These are phyloP conservation scores for Crithidia mellificae DNA, from an alignment of 208 protist genomes.

Conservation along the genomic window DNA sequence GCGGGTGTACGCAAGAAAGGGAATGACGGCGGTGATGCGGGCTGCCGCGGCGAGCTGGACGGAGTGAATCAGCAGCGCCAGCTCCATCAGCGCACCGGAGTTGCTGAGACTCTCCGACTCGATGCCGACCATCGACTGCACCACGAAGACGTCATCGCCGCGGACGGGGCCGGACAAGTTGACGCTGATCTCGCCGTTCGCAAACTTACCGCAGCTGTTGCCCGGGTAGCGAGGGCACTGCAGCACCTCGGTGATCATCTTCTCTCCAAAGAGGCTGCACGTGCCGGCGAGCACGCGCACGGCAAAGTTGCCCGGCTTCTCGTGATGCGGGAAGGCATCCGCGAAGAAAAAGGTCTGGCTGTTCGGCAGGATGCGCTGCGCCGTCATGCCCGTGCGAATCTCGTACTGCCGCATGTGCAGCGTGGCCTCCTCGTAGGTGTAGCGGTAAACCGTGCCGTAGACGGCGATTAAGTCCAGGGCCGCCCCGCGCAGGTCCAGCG, in stretches of 20 bases:
- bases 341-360: slow-evolving; percentile 82
- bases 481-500: slow-evolving; percentile 61
- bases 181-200: slow-evolving; percentile 88
- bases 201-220: slow-evolving; percentile 65
- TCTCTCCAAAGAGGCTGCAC: slow-evolving; percentile 58
- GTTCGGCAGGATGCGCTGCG: slow-evolving; percentile 69
- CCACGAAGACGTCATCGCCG: slow-evolving; percentile 95
- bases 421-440: slow-evolving; percentile 68
- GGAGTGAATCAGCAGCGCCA: slow-evolving; percentile 87
- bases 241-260: slow-evolving; percentile 82
- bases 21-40: slow-evolving; percentile 93
- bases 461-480: slow-evolving; percentile 67
- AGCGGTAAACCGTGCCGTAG: slow-evolving; percentile 74
- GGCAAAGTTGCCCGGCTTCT: slow-evolving; percentile 65
- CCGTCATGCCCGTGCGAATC: slow-evolving; percentile 46
- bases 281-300: slow-evolving; percentile 73
- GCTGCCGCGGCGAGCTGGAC: slow-evolving; percentile 74
- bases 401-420: slow-evolving; percentile 50
- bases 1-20: slow-evolving; percentile 91
- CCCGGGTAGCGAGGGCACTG: slow-evolving; percentile 56
- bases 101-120: slow-evolving; percentile 89
- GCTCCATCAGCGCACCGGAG: slow-evolving; percentile 89
- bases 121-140: slow-evolving; percentile 87
- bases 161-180: slow-evolving; percentile 87
- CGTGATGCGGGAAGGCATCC: slow-evolving; percentile 60